Evolutionary conservation across 2,329 filamentous ascomycete genomes (phyloP).

Genomic region (Diaporthe ilicicola): DNA sequence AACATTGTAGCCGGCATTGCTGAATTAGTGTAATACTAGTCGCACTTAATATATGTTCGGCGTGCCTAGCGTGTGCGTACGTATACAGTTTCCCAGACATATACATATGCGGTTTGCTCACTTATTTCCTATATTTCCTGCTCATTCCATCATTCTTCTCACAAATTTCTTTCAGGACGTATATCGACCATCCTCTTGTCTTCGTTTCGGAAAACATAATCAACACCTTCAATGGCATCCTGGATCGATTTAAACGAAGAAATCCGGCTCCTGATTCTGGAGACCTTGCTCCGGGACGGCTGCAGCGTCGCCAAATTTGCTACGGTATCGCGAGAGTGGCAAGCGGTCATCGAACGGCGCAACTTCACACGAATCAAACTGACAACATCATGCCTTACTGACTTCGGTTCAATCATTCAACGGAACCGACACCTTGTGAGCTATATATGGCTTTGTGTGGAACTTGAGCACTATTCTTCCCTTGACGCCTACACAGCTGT

Average conservation of each 20-base stretch:
- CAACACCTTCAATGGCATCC: background rate
- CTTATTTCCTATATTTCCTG: too few species aligned
- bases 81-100: too few species aligned
- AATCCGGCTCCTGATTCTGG: conserved; percentile 38
- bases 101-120: too few species aligned
- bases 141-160: background rate
- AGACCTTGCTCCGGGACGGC: conserved; percentile 36
- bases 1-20: too few species aligned
- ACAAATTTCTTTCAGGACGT: too few species aligned
- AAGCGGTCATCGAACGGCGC: conserved; percentile 40
- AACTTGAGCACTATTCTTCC: conserved; percentile 43
- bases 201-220: too few species aligned
- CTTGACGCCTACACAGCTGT: conserved; percentile 28
- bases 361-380: conserved; percentile 43
- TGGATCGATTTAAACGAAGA: conserved; percentile 37
- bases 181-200: background rate
- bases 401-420: conserved; percentile 40
- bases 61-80: too few species aligned
- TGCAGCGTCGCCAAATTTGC: conserved; percentile 37
- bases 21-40: too few species aligned
- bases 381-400: conserved; percentile 39
- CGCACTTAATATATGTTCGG: too few species aligned
- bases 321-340: conserved; percentile 44
- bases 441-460: conserved; percentile 43
- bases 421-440: conserved; percentile 40